A percentile compares a stretch with the other conserved stretches of the same genome.
phyloP scores from a whole-genome alignment of 495 filamentous ascomycete genomes.

The Apiosordaria backusii region DNA sequence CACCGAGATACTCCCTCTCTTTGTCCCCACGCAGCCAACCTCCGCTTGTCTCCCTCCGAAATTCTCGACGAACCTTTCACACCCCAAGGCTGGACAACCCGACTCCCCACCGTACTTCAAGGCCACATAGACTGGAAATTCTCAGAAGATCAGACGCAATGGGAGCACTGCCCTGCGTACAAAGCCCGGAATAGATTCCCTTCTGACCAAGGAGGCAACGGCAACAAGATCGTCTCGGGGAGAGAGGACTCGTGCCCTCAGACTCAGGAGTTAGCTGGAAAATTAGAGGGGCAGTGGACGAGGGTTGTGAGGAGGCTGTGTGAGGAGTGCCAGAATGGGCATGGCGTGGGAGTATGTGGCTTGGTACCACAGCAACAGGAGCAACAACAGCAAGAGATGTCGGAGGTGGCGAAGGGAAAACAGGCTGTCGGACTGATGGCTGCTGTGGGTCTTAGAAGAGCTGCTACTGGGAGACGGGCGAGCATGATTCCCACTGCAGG shows the following conservation, averaged over 20 bases:
- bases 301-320: slow-evolving; percentile 1
- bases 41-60: not conserved
- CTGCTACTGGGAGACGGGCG: not conserved
- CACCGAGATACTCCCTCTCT: not conserved
- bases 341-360: not conserved
- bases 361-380: not conserved
- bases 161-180: not conserved
- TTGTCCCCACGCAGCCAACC: not conserved
- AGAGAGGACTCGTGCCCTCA: not conserved
- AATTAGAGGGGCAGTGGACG: not conserved
- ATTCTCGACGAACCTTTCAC: not conserved
- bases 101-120: slow-evolving; percentile 1
- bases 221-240: not conserved
- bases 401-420: not conserved
- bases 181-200: not conserved
- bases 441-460: not conserved
- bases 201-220: not conserved
- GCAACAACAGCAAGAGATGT: not conserved
- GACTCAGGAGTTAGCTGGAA: not conserved
- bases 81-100: not conserved
- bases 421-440: not conserved
- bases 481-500: not conserved
- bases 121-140: not conserved
- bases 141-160: not conserved
- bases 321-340: not conserved